Evolutionary conservation across 306 rosid species (phyloP).

Genomic region (Quercus suber): DNA sequence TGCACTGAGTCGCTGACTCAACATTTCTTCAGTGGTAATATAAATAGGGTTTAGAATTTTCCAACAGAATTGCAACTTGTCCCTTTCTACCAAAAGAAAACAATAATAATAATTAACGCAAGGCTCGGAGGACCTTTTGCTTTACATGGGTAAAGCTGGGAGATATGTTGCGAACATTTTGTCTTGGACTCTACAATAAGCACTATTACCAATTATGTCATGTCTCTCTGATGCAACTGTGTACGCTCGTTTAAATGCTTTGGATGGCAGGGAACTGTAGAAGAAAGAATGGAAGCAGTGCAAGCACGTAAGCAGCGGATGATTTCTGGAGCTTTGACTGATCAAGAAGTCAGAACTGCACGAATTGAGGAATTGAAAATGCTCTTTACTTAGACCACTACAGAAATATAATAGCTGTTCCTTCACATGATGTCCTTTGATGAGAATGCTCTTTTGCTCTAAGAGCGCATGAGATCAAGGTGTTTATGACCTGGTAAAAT

Average conservation of each 20-base stretch:
- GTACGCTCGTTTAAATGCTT: slow-evolving; percentile 13
- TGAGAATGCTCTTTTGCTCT: not conserved
- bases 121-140: not conserved
- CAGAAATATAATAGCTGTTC: slow-evolving; percentile 10
- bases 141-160: not conserved
- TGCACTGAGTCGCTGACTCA: too few species aligned
- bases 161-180: not conserved
- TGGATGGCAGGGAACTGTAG: slow-evolving; percentile 76
- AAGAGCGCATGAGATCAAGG: slow-evolving; percentile 1
- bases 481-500: not conserved
- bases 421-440: not conserved
- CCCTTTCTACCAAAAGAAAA: not conserved
- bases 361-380: slow-evolving; percentile 90
- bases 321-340: slow-evolving; percentile 94
- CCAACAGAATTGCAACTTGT: not conserved
- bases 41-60: not conserved
- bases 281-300: slow-evolving; percentile 96
- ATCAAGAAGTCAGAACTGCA: slow-evolving; percentile 93
- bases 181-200: not conserved
- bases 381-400: slow-evolving; percentile 63
- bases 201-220: slow-evolving; percentile 1
- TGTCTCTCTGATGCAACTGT: not conserved
- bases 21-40: not conserved
- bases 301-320: slow-evolving; percentile 87
- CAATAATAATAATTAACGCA: not conserved